These are phyloP conservation scores for Barnettozyma botsteinii DNA, from an alignment of 805 yeast genomes.

Conservation along the genomic window DNA sequence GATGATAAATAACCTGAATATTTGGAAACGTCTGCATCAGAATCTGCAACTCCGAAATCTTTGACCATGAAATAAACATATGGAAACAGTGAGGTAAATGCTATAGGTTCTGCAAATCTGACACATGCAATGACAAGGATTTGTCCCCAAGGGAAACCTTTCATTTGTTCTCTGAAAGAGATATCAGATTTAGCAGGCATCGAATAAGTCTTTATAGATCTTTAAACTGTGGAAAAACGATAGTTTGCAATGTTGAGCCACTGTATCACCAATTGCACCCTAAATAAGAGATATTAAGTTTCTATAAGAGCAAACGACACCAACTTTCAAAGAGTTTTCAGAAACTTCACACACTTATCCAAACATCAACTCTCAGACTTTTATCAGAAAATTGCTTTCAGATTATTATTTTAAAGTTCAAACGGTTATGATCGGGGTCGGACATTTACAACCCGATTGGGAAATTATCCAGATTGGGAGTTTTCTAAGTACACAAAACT, in stretches of 20 bases:
- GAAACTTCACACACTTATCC: too few species aligned
- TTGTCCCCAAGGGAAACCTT: conserved; percentile 53
- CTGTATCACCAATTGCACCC: too few species aligned
- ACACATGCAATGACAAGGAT: conserved; percentile 36
- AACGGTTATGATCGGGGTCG: too few species aligned
- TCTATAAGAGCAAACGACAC: too few species aligned
- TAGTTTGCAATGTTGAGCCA: too few species aligned
- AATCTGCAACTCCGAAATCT: conserved; percentile 46
- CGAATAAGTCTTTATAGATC: neutral
- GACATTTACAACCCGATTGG: neutral
- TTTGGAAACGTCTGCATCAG: conserved; percentile 47
- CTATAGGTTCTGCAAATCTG: conserved; percentile 56
- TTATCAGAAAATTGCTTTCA: too few species aligned
- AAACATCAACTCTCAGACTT: too few species aligned
- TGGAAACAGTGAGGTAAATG: conserved; percentile 60
- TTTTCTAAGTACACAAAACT: too few species aligned
- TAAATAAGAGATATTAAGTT: too few species aligned
- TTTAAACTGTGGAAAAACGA: neutral
- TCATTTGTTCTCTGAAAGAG: conserved; percentile 46
- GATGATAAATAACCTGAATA: conserved; percentile 61
- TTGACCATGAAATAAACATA: conserved; percentile 59
- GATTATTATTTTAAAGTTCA: too few species aligned
- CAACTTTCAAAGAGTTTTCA: too few species aligned
- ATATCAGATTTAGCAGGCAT: conserved; percentile 11
- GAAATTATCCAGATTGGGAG: neutral